Evolutionary conservation across 768 basidiomycete genomes (phyloP).

Genomic region (Ramaria rubella): DNA sequence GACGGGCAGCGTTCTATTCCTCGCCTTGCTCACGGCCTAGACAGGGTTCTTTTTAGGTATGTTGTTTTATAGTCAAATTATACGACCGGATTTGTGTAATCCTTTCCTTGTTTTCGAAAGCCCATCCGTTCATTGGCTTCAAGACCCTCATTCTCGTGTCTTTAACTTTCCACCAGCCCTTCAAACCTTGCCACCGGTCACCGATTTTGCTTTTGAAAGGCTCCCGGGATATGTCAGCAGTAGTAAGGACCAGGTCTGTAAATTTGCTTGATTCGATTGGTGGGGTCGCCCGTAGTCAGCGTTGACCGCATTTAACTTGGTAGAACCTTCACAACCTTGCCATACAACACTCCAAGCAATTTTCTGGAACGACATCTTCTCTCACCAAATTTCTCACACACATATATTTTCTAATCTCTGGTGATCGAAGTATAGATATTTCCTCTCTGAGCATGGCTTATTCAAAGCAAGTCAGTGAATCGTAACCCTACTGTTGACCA

Average conservation of each 20-base stretch:
- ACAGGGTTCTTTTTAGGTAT: conserved; percentile 72
- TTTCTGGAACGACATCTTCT: conserved; percentile 87
- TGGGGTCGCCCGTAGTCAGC: too few species aligned
- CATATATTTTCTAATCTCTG: conserved; percentile 82
- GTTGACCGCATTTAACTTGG: not conserved
- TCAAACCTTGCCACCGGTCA: conserved; percentile 65
- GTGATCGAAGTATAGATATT: conserved; percentile 58
- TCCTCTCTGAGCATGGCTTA: conserved; percentile 56
- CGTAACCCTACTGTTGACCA: too few species aligned
- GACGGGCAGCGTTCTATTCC: conserved; percentile 51
- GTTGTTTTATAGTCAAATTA: conserved; percentile 18
- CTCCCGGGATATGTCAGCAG: conserved; percentile 69
- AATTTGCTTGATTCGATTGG: too few species aligned
- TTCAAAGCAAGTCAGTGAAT: conserved; percentile 42
- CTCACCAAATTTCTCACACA: conserved; percentile 78
- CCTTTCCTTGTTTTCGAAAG: conserved; percentile 44
- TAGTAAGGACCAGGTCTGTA: conserved; percentile 64
- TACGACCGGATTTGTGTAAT: not conserved
- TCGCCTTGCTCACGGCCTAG: conserved; percentile 55
- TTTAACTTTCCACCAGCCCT: conserved; percentile 79
- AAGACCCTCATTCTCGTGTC: conserved; percentile 76
- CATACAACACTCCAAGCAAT: conserved; percentile 47
- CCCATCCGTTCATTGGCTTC: conserved; percentile 83
- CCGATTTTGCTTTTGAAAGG: conserved; percentile 80
- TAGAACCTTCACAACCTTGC: conserved; percentile 66